phyloP scores from a whole-genome alignment of 176 grass and related monocot species.

The Aegilops umbellulata region DNA sequence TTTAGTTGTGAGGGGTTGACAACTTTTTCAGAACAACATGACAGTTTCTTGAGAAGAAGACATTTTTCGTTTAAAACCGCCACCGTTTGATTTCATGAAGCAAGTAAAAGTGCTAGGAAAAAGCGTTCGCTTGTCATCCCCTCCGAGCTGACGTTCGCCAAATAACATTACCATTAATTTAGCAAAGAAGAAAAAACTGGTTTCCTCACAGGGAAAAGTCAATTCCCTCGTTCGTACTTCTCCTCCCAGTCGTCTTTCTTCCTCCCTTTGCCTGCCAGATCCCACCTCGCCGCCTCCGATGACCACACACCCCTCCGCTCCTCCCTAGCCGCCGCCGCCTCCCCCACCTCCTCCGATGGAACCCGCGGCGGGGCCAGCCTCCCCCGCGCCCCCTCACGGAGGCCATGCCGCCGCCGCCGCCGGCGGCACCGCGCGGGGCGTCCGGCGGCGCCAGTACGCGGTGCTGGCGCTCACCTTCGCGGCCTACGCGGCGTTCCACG shows the following conservation, averaged over 20 bases:
- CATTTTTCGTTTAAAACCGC: no score
- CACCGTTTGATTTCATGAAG: no score
- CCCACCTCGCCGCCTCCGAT: constrained; percentile 18
- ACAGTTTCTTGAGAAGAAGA: no score
- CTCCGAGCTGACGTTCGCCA: no score
- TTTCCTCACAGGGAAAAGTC: background rate
- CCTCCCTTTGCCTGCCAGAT: constrained; percentile 5
- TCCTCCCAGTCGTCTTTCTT: constrained; percentile 6
- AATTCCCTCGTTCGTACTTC: background rate
- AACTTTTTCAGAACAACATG: no score
- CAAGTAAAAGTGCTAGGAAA: no score
- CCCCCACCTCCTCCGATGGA: constrained; percentile 37
- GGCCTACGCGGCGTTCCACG: constrained; percentile 87
- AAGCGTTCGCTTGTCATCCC: no score
- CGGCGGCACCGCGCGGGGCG: constrained; percentile 1
- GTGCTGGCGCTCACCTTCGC: constrained; percentile 74
- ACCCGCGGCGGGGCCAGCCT: background rate
- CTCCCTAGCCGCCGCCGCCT: background rate
- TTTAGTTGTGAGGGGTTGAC: no score
- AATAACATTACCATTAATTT: background rate
- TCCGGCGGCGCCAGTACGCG: constrained; percentile 50
- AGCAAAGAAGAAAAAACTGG: background rate
- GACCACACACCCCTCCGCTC: background rate
- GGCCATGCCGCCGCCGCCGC: background rate
- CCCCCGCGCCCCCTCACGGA: background rate